phyloP scores from a whole-genome alignment of 1,284 basidiomycete genomes.

The Heterobasidion parviporum region DNA sequence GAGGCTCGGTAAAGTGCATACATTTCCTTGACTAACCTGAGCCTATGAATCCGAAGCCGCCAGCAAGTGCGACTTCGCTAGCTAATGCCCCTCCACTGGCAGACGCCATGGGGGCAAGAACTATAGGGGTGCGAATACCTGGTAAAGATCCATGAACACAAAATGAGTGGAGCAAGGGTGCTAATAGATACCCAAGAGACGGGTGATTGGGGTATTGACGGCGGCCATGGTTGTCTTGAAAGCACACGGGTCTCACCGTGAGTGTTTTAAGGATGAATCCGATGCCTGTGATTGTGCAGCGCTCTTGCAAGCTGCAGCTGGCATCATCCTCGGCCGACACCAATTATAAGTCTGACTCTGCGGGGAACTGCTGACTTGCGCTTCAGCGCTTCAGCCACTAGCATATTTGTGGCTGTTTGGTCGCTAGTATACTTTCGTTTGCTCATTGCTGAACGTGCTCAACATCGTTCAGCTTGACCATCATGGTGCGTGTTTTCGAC shows the following conservation, averaged over 20 bases:
- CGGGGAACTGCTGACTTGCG: too few species aligned
- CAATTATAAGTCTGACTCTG: neutral
- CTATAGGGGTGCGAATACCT: slow-evolving; percentile 50
- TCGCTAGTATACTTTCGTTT: neutral
- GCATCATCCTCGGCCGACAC: neutral
- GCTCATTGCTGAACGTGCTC: neutral
- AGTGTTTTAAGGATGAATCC: neutral
- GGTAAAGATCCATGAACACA: neutral
- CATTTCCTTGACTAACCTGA: slow-evolving; percentile 32
- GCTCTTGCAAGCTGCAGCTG: neutral
- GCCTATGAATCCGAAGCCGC: slow-evolving; percentile 65
- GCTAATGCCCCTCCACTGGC: slow-evolving; percentile 57
- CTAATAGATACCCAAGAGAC: slow-evolving; percentile 18
- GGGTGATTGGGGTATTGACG: slow-evolving; percentile 29
- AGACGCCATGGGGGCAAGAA: slow-evolving; percentile 62
- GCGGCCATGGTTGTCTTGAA: slow-evolving; percentile 8
- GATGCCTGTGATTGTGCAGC: neutral
- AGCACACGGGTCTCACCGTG: neutral
- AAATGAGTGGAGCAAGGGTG: slow-evolving; percentile 6
- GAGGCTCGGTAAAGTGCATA: neutral
- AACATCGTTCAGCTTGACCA: slow-evolving; percentile 25
- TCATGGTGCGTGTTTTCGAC: slow-evolving; percentile 44
- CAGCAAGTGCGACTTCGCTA: slow-evolving; percentile 50
- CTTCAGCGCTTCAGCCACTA: neutral
- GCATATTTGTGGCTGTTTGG: neutral